Percentiles rank a stretch among this genome's conserved stretches.
phyloP scores from a whole-genome alignment of 2,329 filamentous ascomycete species.

The Paecilomyces niveus region DNA sequence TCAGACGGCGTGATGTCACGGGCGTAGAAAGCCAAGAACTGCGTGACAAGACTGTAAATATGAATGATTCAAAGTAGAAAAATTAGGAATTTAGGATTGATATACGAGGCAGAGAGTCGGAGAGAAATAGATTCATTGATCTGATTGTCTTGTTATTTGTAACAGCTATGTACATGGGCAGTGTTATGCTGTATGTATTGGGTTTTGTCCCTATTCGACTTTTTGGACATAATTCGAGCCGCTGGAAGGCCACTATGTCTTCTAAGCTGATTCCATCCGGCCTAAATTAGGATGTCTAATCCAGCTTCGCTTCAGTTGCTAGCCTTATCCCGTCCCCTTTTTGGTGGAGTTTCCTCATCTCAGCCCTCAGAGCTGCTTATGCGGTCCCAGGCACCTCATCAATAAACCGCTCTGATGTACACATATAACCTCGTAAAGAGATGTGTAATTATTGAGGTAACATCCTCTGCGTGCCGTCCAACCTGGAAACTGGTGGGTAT shows the following conservation, averaged over 20 bases:
- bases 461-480: neutral
- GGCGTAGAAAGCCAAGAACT: slow-evolving; percentile 1
- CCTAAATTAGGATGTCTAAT: too few relatives aligned
- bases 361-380: neutral
- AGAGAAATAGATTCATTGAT: neutral
- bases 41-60: neutral
- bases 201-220: too few relatives aligned
- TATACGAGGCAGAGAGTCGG: neutral
- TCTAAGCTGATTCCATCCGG: too few relatives aligned
- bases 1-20: slow-evolving; percentile 15
- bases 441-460: neutral
- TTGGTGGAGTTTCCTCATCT: neutral
- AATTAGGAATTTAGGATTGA: neutral
- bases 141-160: neutral
- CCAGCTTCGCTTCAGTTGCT: too few relatives aligned
- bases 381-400: neutral
- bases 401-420: neutral
- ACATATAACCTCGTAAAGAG: neutral
- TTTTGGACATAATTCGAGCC: too few relatives aligned
- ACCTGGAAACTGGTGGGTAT: neutral
- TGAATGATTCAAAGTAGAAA: neutral
- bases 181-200: too few relatives aligned
- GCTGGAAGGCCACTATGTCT: too few relatives aligned
- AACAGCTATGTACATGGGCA: too few relatives aligned
- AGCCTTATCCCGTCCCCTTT: neutral